A percentile compares a stretch with the other conserved stretches of the same genome.
These are phyloP conservation scores for Fusarium tjaetaba DNA, from an alignment of 2,329 filamentous ascomycete genomes.

Conservation along the genomic window DNA sequence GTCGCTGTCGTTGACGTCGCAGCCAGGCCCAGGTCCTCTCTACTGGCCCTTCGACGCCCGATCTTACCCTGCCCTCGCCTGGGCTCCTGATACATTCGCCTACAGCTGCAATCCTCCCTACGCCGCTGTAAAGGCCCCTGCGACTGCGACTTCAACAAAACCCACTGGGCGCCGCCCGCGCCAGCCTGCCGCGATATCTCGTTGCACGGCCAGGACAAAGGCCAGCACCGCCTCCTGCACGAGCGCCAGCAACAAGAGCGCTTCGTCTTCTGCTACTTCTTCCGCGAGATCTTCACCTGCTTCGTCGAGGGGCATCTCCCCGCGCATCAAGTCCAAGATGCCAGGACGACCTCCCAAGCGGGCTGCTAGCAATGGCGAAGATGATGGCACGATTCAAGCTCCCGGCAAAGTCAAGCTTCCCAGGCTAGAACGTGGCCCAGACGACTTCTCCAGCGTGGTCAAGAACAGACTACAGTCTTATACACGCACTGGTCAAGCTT, in stretches of 20 bases:
- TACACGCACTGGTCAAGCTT: slow-evolving; percentile 81
- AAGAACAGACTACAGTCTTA: slow-evolving; percentile 66
- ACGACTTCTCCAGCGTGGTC: slow-evolving; percentile 65
- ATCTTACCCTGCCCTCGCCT: slow-evolving; percentile 30
- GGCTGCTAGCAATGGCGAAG: slow-evolving; percentile 45
- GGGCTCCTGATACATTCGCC: slow-evolving; percentile 33
- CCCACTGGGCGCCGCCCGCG: slow-evolving; percentile 39
- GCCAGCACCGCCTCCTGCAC: slow-evolving; percentile 24
- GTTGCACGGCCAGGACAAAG: slow-evolving; percentile 24
- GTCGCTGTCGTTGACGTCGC: slow-evolving; percentile 19
- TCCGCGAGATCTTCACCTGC: slow-evolving; percentile 26
- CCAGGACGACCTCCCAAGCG: slow-evolving; percentile 39
- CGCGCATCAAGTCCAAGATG: slow-evolving; percentile 38
- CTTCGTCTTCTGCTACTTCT: slow-evolving; percentile 12
- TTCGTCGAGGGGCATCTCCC: slow-evolving; percentile 31
- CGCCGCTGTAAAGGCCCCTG: slow-evolving; percentile 26
- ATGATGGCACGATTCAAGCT: slow-evolving; percentile 38
- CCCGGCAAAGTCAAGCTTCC: slow-evolving; percentile 59
- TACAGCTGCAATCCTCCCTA: slow-evolving; percentile 20
- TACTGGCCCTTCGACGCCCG: slow-evolving; percentile 36
- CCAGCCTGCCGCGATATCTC: slow-evolving; percentile 37
- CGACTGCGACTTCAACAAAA: slow-evolving; percentile 29
- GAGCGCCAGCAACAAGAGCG: slow-evolving; percentile 14
- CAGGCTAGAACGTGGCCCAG: slow-evolving; percentile 57
- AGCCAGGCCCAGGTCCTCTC: slow-evolving; percentile 8